phyloP scores from a whole-genome alignment of 2,329 filamentous ascomycete genomes.

The Gaeumannomyces sp. region DNA sequence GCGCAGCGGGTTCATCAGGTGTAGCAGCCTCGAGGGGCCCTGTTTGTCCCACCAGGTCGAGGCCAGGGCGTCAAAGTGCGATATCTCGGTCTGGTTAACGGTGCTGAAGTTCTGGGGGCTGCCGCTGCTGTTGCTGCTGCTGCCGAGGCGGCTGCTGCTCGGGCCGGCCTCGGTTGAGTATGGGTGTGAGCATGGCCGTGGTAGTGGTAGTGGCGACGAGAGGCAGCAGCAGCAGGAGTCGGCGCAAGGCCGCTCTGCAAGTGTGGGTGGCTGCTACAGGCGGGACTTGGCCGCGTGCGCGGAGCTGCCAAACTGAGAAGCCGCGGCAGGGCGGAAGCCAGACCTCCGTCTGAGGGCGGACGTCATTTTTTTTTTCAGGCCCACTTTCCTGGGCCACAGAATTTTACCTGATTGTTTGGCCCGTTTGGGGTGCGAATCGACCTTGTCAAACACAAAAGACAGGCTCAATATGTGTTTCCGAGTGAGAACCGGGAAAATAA shows the following conservation, averaged over 20 bases:
- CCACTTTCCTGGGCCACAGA: not conserved
- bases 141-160: not conserved
- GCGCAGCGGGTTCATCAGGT: conserved; percentile 96
- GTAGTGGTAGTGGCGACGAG: not conserved
- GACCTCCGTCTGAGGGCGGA: not conserved
- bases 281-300: not conserved
- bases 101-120: conserved; percentile 32
- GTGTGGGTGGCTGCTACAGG: not conserved
- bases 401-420: too few relatives aligned
- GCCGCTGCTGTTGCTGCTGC: not conserved
- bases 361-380: not conserved
- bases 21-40: conserved; percentile 83
- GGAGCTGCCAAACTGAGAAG: conserved; percentile 4
- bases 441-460: too few relatives aligned
- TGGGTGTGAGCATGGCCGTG: not conserved
- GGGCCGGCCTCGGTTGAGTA: not conserved
- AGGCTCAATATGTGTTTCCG: too few relatives aligned
- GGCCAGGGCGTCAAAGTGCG: conserved; percentile 90
- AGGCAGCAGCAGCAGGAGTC: not conserved
- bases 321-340: conserved; percentile 2
- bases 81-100: conserved; percentile 83
- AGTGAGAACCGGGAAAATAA: too few relatives aligned
- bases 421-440: too few relatives aligned
- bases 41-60: conserved; percentile 97
- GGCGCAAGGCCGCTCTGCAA: not conserved